phyloP scores from a whole-genome alignment of 768 basidiomycete genomes.

The Termitomyces sp. region DNA sequence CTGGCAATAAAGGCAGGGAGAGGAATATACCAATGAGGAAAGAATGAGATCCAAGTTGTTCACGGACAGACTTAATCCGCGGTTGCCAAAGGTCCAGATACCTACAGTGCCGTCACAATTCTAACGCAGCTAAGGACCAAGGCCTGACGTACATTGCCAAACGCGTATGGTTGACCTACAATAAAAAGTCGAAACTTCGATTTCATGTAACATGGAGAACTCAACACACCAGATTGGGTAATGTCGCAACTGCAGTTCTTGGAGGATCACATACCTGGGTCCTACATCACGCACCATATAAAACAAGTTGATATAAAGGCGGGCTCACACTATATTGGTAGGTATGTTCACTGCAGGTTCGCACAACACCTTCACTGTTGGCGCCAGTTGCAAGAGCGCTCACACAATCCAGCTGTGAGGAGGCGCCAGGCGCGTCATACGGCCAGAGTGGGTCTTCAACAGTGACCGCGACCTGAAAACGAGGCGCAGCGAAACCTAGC shows the following conservation, averaged over 20 bases:
- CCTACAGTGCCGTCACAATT: slow-evolving; percentile 23
- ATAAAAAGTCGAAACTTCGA: background rate
- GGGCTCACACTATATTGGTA: slow-evolving; percentile 48
- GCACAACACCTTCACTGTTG: slow-evolving; percentile 37
- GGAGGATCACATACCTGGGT: slow-evolving; percentile 38
- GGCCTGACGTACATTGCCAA: slow-evolving; percentile 36
- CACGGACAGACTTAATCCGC: slow-evolving; percentile 43
- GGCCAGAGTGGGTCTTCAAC: slow-evolving; percentile 52
- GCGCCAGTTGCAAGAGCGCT: slow-evolving; percentile 48
- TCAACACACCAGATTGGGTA: slow-evolving; percentile 41
- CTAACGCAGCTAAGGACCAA: background rate
- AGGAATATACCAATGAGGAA: slow-evolving; percentile 42
- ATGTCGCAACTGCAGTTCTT: slow-evolving; percentile 42
- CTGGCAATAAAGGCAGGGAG: background rate
- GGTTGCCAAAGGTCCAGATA: slow-evolving; percentile 57
- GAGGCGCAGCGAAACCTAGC: slow-evolving; percentile 33
- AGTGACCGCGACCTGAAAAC: slow-evolving; percentile 49
- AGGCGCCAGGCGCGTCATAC: slow-evolving; percentile 39
- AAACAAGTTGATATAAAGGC: background rate
- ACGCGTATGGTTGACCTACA: slow-evolving; percentile 51
- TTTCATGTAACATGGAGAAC: background rate
- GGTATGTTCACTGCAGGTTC: slow-evolving; percentile 50
- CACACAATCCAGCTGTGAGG: slow-evolving; percentile 44
- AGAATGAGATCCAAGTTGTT: slow-evolving; percentile 43
- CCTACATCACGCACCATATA: background rate